Conservation (phyloP, 352 stramenopile genomes). For the Globisporangium lucens region DNA sequence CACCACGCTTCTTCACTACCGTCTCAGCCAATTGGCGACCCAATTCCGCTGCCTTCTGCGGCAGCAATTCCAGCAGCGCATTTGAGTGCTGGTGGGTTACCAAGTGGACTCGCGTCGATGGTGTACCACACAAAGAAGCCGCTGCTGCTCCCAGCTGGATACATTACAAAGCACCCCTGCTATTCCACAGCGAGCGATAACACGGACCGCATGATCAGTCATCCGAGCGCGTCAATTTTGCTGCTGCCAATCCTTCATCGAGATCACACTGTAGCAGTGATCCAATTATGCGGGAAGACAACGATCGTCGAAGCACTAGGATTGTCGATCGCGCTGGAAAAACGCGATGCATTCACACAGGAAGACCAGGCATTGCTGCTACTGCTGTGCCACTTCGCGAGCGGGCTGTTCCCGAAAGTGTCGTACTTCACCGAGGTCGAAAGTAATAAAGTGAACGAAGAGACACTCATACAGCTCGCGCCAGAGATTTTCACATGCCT, state of each 20-base stretch:
- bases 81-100: not conserved
- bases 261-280: slow-evolving; percentile 34
- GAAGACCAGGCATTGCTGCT: slow-evolving; percentile 58
- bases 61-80: not conserved
- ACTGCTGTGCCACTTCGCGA: slow-evolving; percentile 54
- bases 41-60: not conserved
- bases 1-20: not conserved
- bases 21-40: not conserved
- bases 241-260: slow-evolving; percentile 50
- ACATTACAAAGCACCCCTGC: slow-evolving; percentile 42
- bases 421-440: slow-evolving; percentile 78
- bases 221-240: slow-evolving; percentile 58
- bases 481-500: slow-evolving; percentile 80
- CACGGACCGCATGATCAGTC: slow-evolving; percentile 52
- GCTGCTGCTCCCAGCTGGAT: slow-evolving; percentile 49
- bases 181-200: slow-evolving; percentile 54
- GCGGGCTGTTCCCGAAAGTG: slow-evolving; percentile 64
- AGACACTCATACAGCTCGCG: slow-evolving; percentile 66
- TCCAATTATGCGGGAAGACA: slow-evolving; percentile 68
- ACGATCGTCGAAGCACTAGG: slow-evolving; percentile 55
- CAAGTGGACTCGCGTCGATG: slow-evolving; percentile 59
- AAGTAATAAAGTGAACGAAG: slow-evolving; percentile 80
- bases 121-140: slow-evolving; percentile 67
- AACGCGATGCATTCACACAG: slow-evolving; percentile 47
- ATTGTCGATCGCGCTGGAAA: slow-evolving; percentile 58